Percentiles rank a stretch among this genome's conserved stretches.
phyloP scores from a whole-genome alignment of 2,329 filamentous ascomycete species.

The Exophiala bonariae region DNA sequence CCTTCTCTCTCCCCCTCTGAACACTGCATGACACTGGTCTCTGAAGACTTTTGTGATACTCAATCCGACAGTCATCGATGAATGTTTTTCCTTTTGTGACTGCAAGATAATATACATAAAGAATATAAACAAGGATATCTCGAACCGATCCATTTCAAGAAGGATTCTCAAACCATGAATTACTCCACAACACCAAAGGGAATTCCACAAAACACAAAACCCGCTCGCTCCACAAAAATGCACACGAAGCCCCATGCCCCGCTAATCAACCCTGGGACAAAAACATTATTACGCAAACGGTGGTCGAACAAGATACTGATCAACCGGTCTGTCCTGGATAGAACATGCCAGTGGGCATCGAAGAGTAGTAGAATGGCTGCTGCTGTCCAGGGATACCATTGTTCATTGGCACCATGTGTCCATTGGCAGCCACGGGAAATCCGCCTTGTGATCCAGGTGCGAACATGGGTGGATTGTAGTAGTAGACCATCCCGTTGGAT shows the following conservation, averaged over 20 bases:
- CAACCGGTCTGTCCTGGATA: slow-evolving; percentile 22
- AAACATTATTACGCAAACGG: slow-evolving; percentile 6
- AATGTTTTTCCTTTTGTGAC: slow-evolving; percentile 9
- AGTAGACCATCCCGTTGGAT: slow-evolving; percentile 94
- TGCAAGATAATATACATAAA: slow-evolving; percentile 23
- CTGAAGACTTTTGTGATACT: too few species aligned
- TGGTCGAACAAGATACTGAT: slow-evolving; percentile 1
- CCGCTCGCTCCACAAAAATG: slow-evolving; percentile 16
- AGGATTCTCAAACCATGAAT: not conserved
- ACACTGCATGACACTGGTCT: not conserved
- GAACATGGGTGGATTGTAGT: slow-evolving; percentile 69
- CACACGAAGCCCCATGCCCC: slow-evolving; percentile 14
- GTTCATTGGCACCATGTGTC: slow-evolving; percentile 67
- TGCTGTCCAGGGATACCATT: slow-evolving; percentile 73
- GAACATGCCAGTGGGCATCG: slow-evolving; percentile 58
- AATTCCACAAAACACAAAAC: slow-evolving; percentile 10
- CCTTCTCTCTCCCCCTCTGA: not conserved
- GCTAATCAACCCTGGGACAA: slow-evolving; percentile 13
- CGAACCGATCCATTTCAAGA: slow-evolving; percentile 12
- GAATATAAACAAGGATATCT: slow-evolving; percentile 19
- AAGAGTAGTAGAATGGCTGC: slow-evolving; percentile 54
- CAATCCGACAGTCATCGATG: slow-evolving; percentile 7
- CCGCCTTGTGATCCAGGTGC: slow-evolving; percentile 37
- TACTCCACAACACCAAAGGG: slow-evolving; percentile 1
- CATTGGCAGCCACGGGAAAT: slow-evolving; percentile 55